Percentiles rank a stretch among this genome's conserved stretches.
Evolutionary conservation across 2,329 filamentous ascomycete species (phyloP).

Genomic region (Phoma herbarum): DNA sequence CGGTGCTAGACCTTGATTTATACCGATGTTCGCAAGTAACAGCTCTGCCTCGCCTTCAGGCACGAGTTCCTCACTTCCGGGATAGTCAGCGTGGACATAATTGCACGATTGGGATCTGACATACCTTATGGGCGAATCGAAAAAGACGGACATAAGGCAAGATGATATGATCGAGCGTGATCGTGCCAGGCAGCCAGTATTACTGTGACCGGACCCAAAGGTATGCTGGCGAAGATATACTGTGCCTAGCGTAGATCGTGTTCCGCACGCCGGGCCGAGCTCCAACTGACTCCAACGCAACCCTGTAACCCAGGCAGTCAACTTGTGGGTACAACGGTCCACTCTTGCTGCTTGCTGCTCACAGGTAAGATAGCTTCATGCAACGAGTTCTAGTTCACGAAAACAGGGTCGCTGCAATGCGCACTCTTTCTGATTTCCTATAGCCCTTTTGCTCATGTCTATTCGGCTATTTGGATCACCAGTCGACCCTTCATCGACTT

Average conservation of each 20-base stretch:
- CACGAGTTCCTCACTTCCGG: constrained; percentile 33
- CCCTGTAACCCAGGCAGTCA: neutral
- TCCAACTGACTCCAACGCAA: constrained; percentile 35
- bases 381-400: too few relatives aligned
- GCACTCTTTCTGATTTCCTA: neutral
- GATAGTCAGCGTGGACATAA: constrained; percentile 3
- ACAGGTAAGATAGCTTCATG: neutral
- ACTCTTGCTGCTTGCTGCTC: neutral
- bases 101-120: neutral
- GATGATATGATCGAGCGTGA: neutral
- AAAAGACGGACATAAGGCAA: constrained; percentile 40
- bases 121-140: constrained; percentile 39
- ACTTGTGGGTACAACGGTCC: neutral
- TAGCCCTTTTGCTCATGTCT: neutral
- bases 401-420: neutral
- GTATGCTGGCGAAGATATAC: constrained; percentile 6
- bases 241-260: constrained; percentile 1
- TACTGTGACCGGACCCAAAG: too few relatives aligned
- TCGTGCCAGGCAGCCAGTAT: neutral
- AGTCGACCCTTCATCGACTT: constrained; percentile 37
- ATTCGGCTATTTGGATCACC: constrained; percentile 30
- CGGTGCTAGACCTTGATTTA: constrained; percentile 41
- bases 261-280: constrained; percentile 27
- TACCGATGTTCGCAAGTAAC: constrained; percentile 33
- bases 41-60: constrained; percentile 36